Base-by-base conservation (phyloP, 305 asterid genomes). In the Fraxinus xanthoxyloides region DNA sequence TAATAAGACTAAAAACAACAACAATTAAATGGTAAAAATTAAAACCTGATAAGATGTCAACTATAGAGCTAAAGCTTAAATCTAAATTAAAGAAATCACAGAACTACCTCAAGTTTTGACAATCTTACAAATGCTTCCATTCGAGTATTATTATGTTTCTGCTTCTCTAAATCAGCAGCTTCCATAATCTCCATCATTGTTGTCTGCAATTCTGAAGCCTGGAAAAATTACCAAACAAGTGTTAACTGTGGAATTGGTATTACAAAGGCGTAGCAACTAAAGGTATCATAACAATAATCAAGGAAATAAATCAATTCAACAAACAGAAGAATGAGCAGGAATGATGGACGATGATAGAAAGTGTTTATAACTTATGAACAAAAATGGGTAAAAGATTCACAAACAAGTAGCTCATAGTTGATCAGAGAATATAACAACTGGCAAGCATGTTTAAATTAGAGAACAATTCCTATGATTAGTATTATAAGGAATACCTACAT, bases 161-260 rank as follows among this genome's bases (percentile, higher is more conserved):
- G 97, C 92, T 94, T 94, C 91, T 94, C 99, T 69, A 91, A 76
- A 51, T 95, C 99, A 86, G 90, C 99, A 78, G 99, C 98, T 82
- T 94, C 97, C 98, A 95, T 92, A 85, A 87, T 88, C 89, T 94
- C 98, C 96, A 95, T 93, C 97, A 91, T 92, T 61, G 97, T 91
- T 46, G 90, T 88, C 90, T 95, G 98, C 74, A 94, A 69, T 80
- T 94, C 95, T 46, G 98, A 93, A 81, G 99, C 99, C 99, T 95
- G 89, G 82, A 85, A 84, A 77, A 77, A 34, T 56, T 77, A 56
- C 35, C 30, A 73, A 9, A 79, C 26, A 36, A 84, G 76, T 84
- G 26, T 46, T 46, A 48, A 30, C 70, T 46, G 72, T 32, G 26
- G 43, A 70, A 70, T 70, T 70, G 56, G 8, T 78, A 77, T 43